Percentiles rank a stretch among this genome's conserved stretches.
Conservation (phyloP, 78 protist species). For the Paulinella micropora region DNA sequence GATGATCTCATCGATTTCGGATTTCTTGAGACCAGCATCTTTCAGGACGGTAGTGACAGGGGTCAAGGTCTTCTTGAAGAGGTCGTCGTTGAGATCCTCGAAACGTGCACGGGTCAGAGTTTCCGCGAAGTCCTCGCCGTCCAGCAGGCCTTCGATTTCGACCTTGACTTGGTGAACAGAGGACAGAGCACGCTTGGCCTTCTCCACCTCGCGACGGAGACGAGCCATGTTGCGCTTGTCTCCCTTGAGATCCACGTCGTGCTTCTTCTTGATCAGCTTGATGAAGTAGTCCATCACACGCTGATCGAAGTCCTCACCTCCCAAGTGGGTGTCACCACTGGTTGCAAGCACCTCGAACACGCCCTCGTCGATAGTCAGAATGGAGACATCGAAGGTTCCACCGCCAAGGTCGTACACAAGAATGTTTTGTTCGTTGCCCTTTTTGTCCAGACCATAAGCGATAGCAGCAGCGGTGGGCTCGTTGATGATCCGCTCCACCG, state of each 20-base stretch:
- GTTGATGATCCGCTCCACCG: constrained; percentile 87
- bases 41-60: constrained; percentile 78
- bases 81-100: constrained; percentile 91
- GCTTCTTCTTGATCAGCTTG: constrained; percentile 59
- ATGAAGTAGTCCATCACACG: constrained; percentile 67
- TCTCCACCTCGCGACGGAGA: constrained; percentile 82
- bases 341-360: constrained; percentile 97
- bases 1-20: constrained; percentile 83
- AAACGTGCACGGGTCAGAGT: constrained; percentile 94
- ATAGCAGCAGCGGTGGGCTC: constrained; percentile 98
- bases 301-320: constrained; percentile 96
- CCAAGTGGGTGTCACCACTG: constrained; percentile 94
- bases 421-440: constrained; percentile 62
- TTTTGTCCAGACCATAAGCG: constrained; percentile 78
- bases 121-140: constrained; percentile 83
- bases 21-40: constrained; percentile 75
- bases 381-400: constrained; percentile 96
- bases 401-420: constrained; percentile 98
- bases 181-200: constrained; percentile 85
- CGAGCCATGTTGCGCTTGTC: constrained; percentile 72
- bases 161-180: constrained; percentile 51
- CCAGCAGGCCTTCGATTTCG: constrained; percentile 83
- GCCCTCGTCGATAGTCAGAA: constrained; percentile 84
- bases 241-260: constrained; percentile 50
- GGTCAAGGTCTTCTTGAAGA: constrained; percentile 73